Percentiles rank a stretch among this genome's conserved stretches.
These are phyloP conservation scores for Platanus orientalis DNA, from an alignment of 164 flowering plant genomes.

Conservation along the genomic window DNA sequence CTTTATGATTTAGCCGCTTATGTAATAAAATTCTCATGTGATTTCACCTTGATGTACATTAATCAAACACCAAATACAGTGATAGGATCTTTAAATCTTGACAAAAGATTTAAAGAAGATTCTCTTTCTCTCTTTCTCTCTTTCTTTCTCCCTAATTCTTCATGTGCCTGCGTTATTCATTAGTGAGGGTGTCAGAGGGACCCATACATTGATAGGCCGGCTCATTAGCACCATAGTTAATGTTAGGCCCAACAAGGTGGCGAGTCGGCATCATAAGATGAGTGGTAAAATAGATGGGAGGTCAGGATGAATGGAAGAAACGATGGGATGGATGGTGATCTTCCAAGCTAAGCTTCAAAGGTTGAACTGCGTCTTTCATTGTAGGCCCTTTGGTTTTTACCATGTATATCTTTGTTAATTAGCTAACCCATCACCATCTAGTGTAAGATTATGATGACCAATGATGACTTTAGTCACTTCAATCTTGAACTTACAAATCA, in stretches of 20 bases:
- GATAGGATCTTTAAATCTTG: no score
- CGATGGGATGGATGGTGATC: slow-evolving; percentile 5
- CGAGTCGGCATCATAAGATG: slow-evolving; percentile 11
- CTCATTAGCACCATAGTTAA: not conserved
- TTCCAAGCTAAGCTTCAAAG: slow-evolving; percentile 12
- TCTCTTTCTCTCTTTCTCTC: not conserved
- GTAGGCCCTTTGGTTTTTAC: not conserved
- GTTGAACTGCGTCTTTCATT: slow-evolving; percentile 8
- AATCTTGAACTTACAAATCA: no score
- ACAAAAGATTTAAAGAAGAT: no score
- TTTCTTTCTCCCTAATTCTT: not conserved
- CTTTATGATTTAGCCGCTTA: no score
- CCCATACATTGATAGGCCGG: slow-evolving; percentile 1
- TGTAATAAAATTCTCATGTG: no score
- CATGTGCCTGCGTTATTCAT: not conserved
- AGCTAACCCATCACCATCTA: slow-evolving; percentile 1
- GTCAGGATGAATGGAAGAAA: not conserved
- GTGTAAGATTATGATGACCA: not conserved
- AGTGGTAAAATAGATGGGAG: not conserved
- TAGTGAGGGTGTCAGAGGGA: not conserved
- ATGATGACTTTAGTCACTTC: not conserved
- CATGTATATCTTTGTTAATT: not conserved
- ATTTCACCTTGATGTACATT: no score
- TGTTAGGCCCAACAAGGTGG: slow-evolving; percentile 9
- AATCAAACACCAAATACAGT: no score